A percentile compares a stretch with the other conserved stretches of the same genome.
These are phyloP conservation scores for Metschnikowia reukaufii DNA, from an alignment of 805 yeast species.

Conservation along the genomic window DNA sequence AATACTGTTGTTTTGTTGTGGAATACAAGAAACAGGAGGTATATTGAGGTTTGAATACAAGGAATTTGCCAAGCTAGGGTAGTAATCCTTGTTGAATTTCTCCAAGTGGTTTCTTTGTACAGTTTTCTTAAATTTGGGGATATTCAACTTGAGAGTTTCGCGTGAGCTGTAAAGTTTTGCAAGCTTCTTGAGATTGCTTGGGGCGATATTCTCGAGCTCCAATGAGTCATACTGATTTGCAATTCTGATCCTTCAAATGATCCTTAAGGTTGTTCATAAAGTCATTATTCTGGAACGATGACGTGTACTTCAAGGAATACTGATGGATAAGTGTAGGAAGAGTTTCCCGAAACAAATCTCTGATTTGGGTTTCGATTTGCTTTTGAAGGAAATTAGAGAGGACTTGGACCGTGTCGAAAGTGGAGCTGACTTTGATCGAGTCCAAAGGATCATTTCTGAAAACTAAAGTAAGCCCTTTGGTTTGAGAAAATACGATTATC, in stretches of 20 bases:
- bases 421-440: conserved; percentile 74
- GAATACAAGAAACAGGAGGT: conserved; percentile 23
- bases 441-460: conserved; percentile 89
- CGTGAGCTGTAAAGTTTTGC: conserved; percentile 61
- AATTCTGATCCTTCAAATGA: conserved; percentile 14
- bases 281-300: conserved; percentile 22
- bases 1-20: conserved; percentile 32
- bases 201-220: conserved; percentile 34
- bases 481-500: conserved; percentile 75
- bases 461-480: conserved; percentile 82
- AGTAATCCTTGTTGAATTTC: conserved; percentile 37
- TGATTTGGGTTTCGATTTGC: conserved; percentile 77
- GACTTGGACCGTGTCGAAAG: conserved; percentile 83
- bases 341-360: conserved; percentile 80
- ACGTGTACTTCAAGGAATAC: conserved; percentile 58
- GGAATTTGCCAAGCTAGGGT: conserved; percentile 38
- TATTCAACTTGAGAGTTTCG: conserved; percentile 72
- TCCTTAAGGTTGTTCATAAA: conserved; percentile 22
- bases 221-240: conserved; percentile 7
- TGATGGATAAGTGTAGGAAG: conserved; percentile 79
- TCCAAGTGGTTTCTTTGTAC: conserved; percentile 57
- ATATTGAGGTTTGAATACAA: conserved; percentile 37
- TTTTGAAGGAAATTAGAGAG: conserved; percentile 79
- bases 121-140: conserved; percentile 57
- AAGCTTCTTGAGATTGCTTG: conserved; percentile 45